Percentiles rank a stretch among this genome's conserved stretches.
phyloP scores from a whole-genome alignment of 768 basidiomycete species.

The Xanthoconium purpureum region DNA sequence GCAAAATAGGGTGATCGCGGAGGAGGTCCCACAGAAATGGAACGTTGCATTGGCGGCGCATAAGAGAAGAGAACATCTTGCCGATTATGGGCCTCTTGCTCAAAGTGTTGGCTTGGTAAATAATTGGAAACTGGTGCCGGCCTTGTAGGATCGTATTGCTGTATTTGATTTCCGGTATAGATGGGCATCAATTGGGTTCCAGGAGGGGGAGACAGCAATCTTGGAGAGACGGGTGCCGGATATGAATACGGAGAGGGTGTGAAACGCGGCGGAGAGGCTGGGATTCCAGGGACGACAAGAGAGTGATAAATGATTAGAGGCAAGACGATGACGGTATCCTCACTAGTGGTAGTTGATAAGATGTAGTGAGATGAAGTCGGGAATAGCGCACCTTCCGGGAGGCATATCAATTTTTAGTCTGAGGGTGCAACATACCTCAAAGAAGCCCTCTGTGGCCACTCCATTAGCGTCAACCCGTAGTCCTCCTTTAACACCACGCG shows the following conservation, averaged over 20 bases:
- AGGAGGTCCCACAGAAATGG: conserved; percentile 49
- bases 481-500: conserved; percentile 65
- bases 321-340: conserved; percentile 63
- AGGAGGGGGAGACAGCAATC: conserved; percentile 28
- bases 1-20: conserved; percentile 31
- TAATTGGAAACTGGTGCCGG: neutral
- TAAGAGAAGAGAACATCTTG: conserved; percentile 27
- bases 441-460: conserved; percentile 49
- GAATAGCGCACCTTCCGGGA: conserved; percentile 55
- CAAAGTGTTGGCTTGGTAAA: conserved; percentile 6
- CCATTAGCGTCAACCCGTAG: conserved; percentile 50
- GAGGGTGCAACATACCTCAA: conserved; percentile 67
- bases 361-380: conserved; percentile 1
- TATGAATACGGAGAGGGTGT: conserved; percentile 19
- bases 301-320: conserved; percentile 67
- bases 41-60: conserved; percentile 42
- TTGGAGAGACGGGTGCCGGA: conserved; percentile 12
- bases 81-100: conserved; percentile 17
- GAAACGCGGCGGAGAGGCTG: conserved; percentile 28
- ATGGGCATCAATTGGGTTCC: conserved; percentile 4
- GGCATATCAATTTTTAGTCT: conserved; percentile 62
- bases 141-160: conserved; percentile 11
- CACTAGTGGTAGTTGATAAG: conserved; percentile 41
- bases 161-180: conserved; percentile 9
- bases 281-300: conserved; percentile 45